Conservation (phyloP, 345 rosid species). For the Erucastrum elatum region DNA sequence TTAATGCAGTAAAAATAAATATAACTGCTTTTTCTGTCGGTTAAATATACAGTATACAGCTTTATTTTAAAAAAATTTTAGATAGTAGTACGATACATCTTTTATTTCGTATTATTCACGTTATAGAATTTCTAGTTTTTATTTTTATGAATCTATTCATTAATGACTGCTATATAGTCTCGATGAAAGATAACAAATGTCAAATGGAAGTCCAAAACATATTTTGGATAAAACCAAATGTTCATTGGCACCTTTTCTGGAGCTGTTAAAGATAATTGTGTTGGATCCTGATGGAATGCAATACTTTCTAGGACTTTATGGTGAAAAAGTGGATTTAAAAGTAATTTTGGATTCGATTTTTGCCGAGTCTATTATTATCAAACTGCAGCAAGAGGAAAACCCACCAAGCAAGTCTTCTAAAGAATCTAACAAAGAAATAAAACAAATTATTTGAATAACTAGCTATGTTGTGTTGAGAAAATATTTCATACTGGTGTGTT, state of each 20-base stretch:
- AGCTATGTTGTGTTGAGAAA: not conserved
- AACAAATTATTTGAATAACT: not conserved
- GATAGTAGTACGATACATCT: not conserved
- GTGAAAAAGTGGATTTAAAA: slow-evolving; percentile 13
- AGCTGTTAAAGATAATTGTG: not conserved
- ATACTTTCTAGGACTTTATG: not conserved
- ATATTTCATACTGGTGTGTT: not conserved
- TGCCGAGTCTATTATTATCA: slow-evolving; percentile 2
- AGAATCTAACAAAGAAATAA: not conserved
- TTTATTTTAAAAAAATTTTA: not conserved
- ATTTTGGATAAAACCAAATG: not conserved
- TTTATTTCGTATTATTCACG: not conserved
- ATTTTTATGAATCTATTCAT: not conserved
- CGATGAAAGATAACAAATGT: not conserved
- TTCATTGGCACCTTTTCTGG: not conserved
- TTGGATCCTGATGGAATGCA: not conserved
- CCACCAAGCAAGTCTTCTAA: not conserved
- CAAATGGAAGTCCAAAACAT: not conserved
- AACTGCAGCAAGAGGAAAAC: slow-evolving; percentile 22
- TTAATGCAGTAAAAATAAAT: slow-evolving; percentile 24
- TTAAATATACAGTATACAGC: slow-evolving; percentile 19
- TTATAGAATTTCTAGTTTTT: not conserved
- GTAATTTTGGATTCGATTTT: slow-evolving; percentile 13
- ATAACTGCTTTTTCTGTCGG: slow-evolving; percentile 15
- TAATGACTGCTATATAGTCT: not conserved